Base-by-base conservation (phyloP, 139 green algal genomes). In the Ulvella scutata region DNA sequence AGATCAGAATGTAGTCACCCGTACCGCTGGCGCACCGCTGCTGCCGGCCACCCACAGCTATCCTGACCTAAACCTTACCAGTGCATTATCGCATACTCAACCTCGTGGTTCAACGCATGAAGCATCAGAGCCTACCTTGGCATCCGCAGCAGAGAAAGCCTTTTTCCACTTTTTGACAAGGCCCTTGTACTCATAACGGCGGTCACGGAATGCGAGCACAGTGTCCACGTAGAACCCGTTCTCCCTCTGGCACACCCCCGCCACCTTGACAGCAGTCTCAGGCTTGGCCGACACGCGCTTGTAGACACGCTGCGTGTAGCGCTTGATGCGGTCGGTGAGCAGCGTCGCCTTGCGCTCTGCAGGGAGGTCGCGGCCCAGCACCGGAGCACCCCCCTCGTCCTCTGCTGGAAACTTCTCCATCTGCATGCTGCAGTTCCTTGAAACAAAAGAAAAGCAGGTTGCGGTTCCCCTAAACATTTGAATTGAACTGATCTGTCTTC, bases 161-260 rank as follows among this genome's bases (percentile, higher is more conserved):
- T n/a, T n/a, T 26, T 67, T 67, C 90, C 90, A 95, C 76, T 79
- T 79, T 83, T 98, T 98, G 83, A 90, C 96, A 31, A 97, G 88
- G 2, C 85, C 91, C 86, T 99, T 99, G 89, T 99, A 99, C 91
- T 97, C 92, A 78, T 99, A 99, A 10, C 94, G 85, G 35, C 94
- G 85, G 85, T 99, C 94, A 4, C 93, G 82, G 85, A 99, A 99
- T n/a, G 86, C 88, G n/a, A 82, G 80, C 51, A 98, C 93, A 3
- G 93, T 97, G 85, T 94, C 92, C 40, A 97, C 87, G 79, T 98
- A 98, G 82, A 98, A 98, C 36, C 85, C 72, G 82, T 98, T 98
- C 83, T 98, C 94, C 3, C 91, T 83, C 88, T 94, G 89, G 87
- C 94, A 99, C 60, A 97, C 87, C 39, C 90, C 89, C 13, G 91